phyloP scores from a whole-genome alignment of 495 filamentous ascomycete species.

The Talaromyces trachyspermus region DNA sequence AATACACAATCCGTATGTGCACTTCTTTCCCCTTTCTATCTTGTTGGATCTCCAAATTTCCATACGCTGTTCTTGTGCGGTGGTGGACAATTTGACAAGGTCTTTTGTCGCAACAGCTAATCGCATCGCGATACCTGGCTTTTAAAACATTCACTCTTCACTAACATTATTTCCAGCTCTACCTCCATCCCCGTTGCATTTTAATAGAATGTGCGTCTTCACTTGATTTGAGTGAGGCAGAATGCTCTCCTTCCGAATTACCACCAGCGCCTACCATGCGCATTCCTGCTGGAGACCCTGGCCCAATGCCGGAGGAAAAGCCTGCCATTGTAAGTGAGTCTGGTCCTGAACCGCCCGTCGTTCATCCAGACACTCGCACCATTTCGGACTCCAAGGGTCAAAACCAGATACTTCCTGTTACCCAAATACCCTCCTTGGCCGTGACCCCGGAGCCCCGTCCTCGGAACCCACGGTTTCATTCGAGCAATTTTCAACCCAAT shows the following conservation, averaged over 20 bases:
- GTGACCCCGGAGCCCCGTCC: constrained; percentile 10
- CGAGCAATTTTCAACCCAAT: constrained; percentile 35
- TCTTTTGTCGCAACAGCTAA: too few relatives aligned
- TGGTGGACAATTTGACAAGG: not conserved
- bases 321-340: constrained; percentile 33
- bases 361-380: constrained; percentile 23
- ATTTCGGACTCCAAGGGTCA: constrained; percentile 19
- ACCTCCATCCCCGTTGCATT: constrained; percentile 8
- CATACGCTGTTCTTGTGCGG: not conserved
- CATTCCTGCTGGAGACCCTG: not conserved
- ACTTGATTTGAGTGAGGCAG: not conserved
- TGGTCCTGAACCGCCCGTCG: constrained; percentile 8
- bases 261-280: constrained; percentile 2
- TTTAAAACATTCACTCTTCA: too few relatives aligned
- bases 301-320: constrained; percentile 6
- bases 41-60: not conserved
- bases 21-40: constrained; percentile 9
- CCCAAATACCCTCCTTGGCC: too few relatives aligned
- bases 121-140: too few relatives aligned
- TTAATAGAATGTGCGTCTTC: constrained; percentile 4
- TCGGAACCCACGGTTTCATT: constrained; percentile 35
- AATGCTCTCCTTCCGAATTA: constrained; percentile 3
- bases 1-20: constrained; percentile 34
- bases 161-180: constrained; percentile 6
- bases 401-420: too few relatives aligned